Evolutionary conservation across 176 grass and related monocot species (phyloP).

Genomic region (Ensete ventricosum): DNA sequence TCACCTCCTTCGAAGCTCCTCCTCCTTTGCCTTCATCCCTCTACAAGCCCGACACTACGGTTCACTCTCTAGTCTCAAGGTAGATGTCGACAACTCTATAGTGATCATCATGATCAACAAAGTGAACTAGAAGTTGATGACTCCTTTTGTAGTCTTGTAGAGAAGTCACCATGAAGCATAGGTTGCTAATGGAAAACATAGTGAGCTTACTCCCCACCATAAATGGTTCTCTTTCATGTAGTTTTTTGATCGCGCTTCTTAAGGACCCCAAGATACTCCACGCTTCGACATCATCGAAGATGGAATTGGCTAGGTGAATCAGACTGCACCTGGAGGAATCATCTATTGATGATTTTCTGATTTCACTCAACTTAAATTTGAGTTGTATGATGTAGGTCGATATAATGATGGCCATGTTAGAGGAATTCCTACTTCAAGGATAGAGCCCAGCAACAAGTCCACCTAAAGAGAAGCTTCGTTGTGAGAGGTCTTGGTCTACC

Average conservation of each 20-base stretch:
- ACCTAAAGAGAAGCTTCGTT: too few species aligned
- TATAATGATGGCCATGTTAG: slow-evolving; percentile 42
- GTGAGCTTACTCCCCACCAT: slow-evolving; percentile 58
- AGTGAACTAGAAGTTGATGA: too few species aligned
- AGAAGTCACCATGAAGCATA: slow-evolving; percentile 16
- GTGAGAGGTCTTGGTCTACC: too few species aligned
- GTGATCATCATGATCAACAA: too few species aligned
- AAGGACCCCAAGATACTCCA: slow-evolving; percentile 64
- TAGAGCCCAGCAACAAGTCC: slow-evolving; percentile 10
- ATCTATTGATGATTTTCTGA: slow-evolving; percentile 40
- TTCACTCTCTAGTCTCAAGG: slow-evolving; percentile 7
- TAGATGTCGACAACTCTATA: too few species aligned
- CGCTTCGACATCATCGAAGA: slow-evolving; percentile 41
- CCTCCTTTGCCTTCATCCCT: slow-evolving; percentile 46
- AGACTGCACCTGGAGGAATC: slow-evolving; percentile 79
- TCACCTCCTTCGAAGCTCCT: slow-evolving; percentile 59
- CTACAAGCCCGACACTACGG: slow-evolving; percentile 42
- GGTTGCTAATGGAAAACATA: slow-evolving; percentile 63
- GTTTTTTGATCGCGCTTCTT: slow-evolving; percentile 69
- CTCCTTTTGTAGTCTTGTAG: too few species aligned
- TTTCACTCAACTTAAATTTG: slow-evolving; percentile 40
- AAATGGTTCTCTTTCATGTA: slow-evolving; percentile 60
- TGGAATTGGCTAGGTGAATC: slow-evolving; percentile 44
- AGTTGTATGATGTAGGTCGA: slow-evolving; percentile 47
- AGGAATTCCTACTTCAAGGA: slow-evolving; percentile 69